Evolutionary conservation across 2,329 filamentous ascomycete genomes (phyloP), one percentile per base, ranked within the genome.

Genomic region (Aspergillus ustus): DNA sequence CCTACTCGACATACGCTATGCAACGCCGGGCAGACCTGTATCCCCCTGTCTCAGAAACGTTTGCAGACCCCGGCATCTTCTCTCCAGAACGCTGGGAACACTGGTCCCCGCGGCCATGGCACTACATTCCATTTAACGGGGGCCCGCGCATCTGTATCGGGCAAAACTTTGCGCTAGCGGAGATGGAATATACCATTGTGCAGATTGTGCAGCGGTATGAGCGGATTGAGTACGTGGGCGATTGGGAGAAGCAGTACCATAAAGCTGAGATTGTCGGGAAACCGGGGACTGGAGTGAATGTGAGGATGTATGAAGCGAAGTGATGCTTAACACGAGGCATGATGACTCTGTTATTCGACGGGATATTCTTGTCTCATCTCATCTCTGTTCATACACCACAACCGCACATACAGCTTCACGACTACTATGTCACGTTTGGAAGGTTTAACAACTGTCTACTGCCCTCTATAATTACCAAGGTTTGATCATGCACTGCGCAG

Each of bases 171-270:
- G 58, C 59, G 9, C 45, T 60, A 17, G 52, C 52, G 3, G 59
- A 60, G 46, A 60, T 56, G 58, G 58, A 52, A n/a, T 60, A 60
- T 20, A 60, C 59, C 19, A 61, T 52, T 31, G 46, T 52, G 34
- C 53, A 48, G 31, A 53, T 57, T 29, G 40, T 57, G 52, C 59
- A 56, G 46, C 52, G 40, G 48, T 57, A 53, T 25, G 48, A 53
- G 40, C 46, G 40, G 25, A 51, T 60, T 7, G 52, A 56, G 59
- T 46, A 60, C 46, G 59, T 48, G 5, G 45, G 52, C 5, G 46
- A 56, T 8, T 56, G 52, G 59, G 52, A 52, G 19, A 29, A 8
- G 29, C 46, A 60, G 34, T 51, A 52, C 11, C 52, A 60, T 46
- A 50, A 60, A 20, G 22, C 52, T 40, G 59, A 60, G 46, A 60